A percentile compares a stretch with the other conserved stretches of the same genome.
phyloP scores from a whole-genome alignment of 768 basidiomycete species.

The Trametes coccinea region DNA sequence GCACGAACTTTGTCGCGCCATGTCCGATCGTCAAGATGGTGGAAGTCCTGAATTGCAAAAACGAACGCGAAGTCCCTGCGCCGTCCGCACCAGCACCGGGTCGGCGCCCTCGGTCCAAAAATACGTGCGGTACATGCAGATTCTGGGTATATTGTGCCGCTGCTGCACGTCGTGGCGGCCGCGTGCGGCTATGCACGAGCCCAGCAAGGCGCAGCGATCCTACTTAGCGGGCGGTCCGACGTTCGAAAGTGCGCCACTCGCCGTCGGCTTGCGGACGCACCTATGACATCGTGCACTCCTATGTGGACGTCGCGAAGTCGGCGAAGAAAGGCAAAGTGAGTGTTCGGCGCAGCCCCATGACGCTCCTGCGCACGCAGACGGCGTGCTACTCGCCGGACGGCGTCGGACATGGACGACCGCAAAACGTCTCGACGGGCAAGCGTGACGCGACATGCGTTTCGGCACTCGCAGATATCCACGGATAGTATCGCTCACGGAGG shows the following conservation, averaged over 20 bases:
- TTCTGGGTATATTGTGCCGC: too few species aligned
- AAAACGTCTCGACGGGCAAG: not conserved
- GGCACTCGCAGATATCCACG: too few species aligned
- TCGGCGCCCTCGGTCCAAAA: not conserved
- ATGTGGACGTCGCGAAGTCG: not conserved
- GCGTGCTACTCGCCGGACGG: not conserved
- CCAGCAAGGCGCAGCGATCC: too few species aligned
- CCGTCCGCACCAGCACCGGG: too few species aligned
- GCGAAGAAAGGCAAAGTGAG: not conserved
- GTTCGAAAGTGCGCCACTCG: too few species aligned
- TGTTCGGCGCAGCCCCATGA: not conserved
- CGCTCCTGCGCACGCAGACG: not conserved
- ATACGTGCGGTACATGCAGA: not conserved
- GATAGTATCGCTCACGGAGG: too few species aligned
- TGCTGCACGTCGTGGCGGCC: not conserved
- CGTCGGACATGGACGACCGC: not conserved
- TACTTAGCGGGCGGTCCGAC: too few species aligned
- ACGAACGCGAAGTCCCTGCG: not conserved
- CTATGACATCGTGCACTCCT: not conserved
- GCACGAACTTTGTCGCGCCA: too few species aligned
- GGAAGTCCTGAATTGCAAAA: not conserved
- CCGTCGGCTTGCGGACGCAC: not conserved
- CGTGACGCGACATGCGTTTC: too few species aligned
- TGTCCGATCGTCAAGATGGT: too few species aligned
- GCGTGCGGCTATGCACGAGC: not conserved